Evolutionary conservation across 2,329 filamentous ascomycete genomes (phyloP), one percentile per base, ranked within the genome.

Genomic region (Periconia macrospinosa): DNA sequence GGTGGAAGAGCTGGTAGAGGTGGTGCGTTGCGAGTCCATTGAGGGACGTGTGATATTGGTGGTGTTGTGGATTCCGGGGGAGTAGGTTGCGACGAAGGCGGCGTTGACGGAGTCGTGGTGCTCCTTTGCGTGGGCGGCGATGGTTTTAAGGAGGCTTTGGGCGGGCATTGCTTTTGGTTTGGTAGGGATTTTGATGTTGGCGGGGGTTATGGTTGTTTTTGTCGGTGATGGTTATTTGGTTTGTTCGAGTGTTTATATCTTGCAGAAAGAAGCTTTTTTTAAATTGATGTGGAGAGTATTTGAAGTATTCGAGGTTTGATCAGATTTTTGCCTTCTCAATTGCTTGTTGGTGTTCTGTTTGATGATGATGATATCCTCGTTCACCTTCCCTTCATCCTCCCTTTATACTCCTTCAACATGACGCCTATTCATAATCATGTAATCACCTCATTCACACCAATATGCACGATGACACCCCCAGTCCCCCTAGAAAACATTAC

Each of bases 71-170:
- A 30, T 23, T 15, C 54, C 35, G 10, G 45, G 50, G 43, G 56
- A 55, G 56, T 70, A 68, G 58, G 61, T 64, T 49, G 58, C 49
- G 49, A 50, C 53, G 60, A 60, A 69, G 35, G 66, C 65, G 8
- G 61, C 63, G 56, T 68, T 69, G 41, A 70, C 53, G 54, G 57
- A 57, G 44, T 67, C 60, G 59, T 68, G 68, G 60, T 71, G 67
- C n/a, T 61, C 62, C 48, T 67, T 69, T 54, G 65, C 65, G 53
- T 58, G 65, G 47, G 62, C 52, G 17, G 58, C 61, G 42, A 67
- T 52, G 42, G 19, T 48, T 2, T 14, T 48, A 13, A 48, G 19
- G 30, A 20, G 10, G 46, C 13, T 30, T 33, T 17, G 13, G 23
- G 6, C 8, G 27, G 43, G 23, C 43, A 45, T 45, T 30, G 9